Percentiles rank a stretch among this genome's conserved stretches.
These are phyloP conservation scores for Pisolithus albus DNA, from an alignment of 768 basidiomycete genomes.

Conservation along the genomic window DNA sequence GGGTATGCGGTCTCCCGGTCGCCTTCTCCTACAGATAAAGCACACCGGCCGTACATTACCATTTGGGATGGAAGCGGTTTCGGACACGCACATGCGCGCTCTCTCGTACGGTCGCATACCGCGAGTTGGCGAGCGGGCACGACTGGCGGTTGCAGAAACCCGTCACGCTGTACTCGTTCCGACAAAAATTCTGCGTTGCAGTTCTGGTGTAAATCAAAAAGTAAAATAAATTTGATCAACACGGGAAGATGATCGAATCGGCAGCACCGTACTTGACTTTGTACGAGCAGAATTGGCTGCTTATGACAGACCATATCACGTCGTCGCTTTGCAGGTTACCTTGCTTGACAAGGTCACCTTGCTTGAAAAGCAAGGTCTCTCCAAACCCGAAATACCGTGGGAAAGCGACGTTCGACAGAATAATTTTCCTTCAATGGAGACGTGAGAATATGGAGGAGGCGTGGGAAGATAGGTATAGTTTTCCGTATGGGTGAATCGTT, in stretches of 20 bases:
- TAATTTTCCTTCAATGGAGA: too few relatives aligned
- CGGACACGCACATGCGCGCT: constrained; percentile 25
- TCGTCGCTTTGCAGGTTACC: constrained; percentile 92
- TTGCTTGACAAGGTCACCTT: too few relatives aligned
- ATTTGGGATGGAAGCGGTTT: too few relatives aligned
- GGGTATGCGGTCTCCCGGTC: too few relatives aligned
- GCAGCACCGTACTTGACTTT: constrained; percentile 85
- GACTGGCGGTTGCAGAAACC: constrained; percentile 93
- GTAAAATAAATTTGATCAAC: too few relatives aligned
- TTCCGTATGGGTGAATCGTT: too few relatives aligned
- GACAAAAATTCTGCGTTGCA: constrained; percentile 93
- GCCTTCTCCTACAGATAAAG: neutral
- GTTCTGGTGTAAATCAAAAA: constrained; percentile 51
- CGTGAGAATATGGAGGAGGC: too few relatives aligned
- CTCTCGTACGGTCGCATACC: constrained; percentile 97
- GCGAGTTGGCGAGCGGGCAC: constrained; percentile 95
- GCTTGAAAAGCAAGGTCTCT: too few relatives aligned
- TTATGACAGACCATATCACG: constrained; percentile 96
- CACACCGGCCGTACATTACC: neutral
- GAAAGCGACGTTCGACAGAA: too few relatives aligned
- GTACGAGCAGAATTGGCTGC: constrained; percentile 94
- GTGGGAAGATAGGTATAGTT: too few relatives aligned
- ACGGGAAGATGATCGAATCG: constrained; percentile 2
- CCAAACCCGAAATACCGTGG: too few relatives aligned
- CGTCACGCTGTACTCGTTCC: constrained; percentile 98